Evolutionary conservation across 2,329 filamentous ascomycete species (phyloP).

Genomic region (Cercospora zeina): DNA sequence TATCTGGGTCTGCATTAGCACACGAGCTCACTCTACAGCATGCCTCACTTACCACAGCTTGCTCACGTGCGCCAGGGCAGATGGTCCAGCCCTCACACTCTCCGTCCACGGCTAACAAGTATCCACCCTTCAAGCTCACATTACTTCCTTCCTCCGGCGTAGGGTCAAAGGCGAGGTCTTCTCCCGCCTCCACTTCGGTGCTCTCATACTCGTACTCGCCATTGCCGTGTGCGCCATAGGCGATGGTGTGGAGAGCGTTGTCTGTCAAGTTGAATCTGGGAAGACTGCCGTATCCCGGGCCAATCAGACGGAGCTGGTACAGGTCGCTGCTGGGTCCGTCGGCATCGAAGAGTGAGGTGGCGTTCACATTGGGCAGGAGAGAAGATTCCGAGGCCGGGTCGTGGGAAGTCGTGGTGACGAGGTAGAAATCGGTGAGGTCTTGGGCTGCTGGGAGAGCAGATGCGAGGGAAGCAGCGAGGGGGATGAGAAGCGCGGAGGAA

Average conservation of each 20-base stretch:
- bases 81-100: conserved; percentile 44
- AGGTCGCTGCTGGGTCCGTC: conserved; percentile 37
- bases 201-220: conserved; percentile 40
- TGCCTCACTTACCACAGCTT: conserved; percentile 39
- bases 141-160: conserved; percentile 38
- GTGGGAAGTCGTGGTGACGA: conserved; percentile 44
- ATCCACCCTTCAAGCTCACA: conserved; percentile 41
- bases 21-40: background rate
- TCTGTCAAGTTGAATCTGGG: conserved; percentile 44
- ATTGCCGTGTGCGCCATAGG: conserved; percentile 29
- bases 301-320: conserved; percentile 44
- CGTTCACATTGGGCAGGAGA: conserved; percentile 41
- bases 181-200: conserved; percentile 34
- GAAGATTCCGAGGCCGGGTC: conserved; percentile 35
- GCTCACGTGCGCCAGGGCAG: conserved; percentile 39
- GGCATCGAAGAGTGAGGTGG: conserved; percentile 45
- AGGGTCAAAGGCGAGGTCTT: conserved; percentile 41
- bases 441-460: conserved; percentile 10
- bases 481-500: conserved; percentile 11
- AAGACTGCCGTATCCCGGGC: conserved; percentile 43
- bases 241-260: conserved; percentile 40
- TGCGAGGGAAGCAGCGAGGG: conserved; percentile 22
- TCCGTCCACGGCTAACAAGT: conserved; percentile 43
- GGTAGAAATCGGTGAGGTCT: conserved; percentile 40
- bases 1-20: conserved; percentile 29